phyloP scores from a whole-genome alignment of 192 early-diverging fungal species.

The Oehlia diaphana region DNA sequence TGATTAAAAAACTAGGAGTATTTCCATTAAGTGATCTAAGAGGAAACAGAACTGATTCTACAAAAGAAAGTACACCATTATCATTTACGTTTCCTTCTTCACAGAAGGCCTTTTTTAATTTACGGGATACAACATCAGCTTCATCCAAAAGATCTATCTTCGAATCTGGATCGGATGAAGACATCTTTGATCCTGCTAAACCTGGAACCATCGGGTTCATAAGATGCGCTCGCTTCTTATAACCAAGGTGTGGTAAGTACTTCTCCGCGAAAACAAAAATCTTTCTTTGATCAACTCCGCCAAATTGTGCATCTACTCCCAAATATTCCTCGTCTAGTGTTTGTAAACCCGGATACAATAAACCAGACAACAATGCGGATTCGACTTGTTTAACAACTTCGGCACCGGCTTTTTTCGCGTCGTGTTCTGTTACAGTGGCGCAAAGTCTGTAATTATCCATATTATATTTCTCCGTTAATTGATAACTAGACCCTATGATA shows the following conservation, averaged over 20 bases:
- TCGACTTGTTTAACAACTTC: slow-evolving; percentile 98
- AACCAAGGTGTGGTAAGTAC: slow-evolving; percentile 90
- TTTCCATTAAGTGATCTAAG: slow-evolving; percentile 65
- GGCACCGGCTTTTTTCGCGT: slow-evolving; percentile 97
- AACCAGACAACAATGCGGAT: slow-evolving; percentile 83
- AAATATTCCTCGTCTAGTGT: slow-evolving; percentile 98
- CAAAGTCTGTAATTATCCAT: slow-evolving; percentile 90
- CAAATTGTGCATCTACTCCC: slow-evolving; percentile 91
- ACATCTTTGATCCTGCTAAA: slow-evolving; percentile 93
- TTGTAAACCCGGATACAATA: slow-evolving; percentile 98
- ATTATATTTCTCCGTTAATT: slow-evolving; percentile 84
- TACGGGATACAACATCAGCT: slow-evolving; percentile 73
- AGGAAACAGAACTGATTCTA: slow-evolving; percentile 90
- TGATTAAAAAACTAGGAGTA: slow-evolving; percentile 61
- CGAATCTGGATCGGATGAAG: slow-evolving; percentile 92
- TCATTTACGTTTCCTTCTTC: slow-evolving; percentile 91
- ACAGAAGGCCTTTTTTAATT: slow-evolving; percentile 96
- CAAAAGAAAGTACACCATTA: slow-evolving; percentile 91
- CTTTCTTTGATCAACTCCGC: slow-evolving; percentile 99
- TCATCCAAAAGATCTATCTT: slow-evolving; percentile 97
- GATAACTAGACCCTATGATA: slow-evolving; percentile 86
- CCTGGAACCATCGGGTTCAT: slow-evolving; percentile 99
- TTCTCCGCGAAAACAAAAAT: slow-evolving; percentile 98
- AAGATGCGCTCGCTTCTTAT: slow-evolving; percentile 94
- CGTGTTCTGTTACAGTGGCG: slow-evolving; percentile 86